Percentiles rank a stretch among this genome's conserved stretches.
phyloP scores from a whole-genome alignment of 1,284 basidiomycete genomes.

The Inonotus obliquus region DNA sequence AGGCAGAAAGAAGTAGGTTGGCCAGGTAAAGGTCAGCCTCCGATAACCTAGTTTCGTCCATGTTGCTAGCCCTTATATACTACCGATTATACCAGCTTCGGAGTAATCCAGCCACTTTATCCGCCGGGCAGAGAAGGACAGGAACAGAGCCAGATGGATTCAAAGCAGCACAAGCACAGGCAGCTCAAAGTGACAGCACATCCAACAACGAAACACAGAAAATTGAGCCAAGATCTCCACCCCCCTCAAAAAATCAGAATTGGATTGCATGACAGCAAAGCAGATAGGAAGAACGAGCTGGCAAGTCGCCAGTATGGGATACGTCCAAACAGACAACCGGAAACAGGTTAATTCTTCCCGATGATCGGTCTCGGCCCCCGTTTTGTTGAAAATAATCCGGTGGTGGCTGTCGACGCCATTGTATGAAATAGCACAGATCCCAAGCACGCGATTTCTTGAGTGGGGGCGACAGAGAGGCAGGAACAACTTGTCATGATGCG shows the following conservation, averaged over 20 bases:
- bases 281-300: neutral
- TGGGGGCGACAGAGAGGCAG: neutral
- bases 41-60: neutral
- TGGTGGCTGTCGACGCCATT: no score
- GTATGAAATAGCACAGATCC: neutral
- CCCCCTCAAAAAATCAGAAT: neutral
- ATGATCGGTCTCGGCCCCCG: neutral
- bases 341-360: neutral
- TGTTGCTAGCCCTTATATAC: neutral
- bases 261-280: slow-evolving; percentile 1
- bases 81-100: neutral
- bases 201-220: neutral
- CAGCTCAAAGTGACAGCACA: neutral
- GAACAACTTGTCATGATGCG: neutral
- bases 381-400: neutral
- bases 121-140: neutral
- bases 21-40: slow-evolving; percentile 1
- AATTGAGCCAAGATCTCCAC: neutral
- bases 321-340: neutral
- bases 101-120: neutral
- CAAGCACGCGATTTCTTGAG: neutral
- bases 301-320: neutral
- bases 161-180: neutral
- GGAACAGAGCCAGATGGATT: neutral
- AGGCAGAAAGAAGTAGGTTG: neutral